Base-by-base conservation (phyloP, 225 moss, liverwort and hornwort species). In the Pseudoscleropodium purum region DNA sequence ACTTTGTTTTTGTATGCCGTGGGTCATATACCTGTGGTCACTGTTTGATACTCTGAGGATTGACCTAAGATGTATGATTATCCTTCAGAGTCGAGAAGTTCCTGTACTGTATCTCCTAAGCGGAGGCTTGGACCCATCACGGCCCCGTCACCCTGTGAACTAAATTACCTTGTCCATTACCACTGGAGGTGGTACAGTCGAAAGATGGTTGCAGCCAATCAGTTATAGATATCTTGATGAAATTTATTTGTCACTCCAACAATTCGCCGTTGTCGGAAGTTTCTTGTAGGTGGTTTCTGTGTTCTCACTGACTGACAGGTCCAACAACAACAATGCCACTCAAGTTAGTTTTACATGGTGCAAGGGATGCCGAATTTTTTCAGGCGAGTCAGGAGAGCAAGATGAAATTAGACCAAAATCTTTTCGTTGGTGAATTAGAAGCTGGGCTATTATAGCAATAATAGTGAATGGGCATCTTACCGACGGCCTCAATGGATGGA, bases 241-340 rank as follows among this genome's bases (percentile, higher is more conserved):
- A 91, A 90, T 70, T 95, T 95, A 65, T 95, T 95, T 81, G 95
- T 95, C 56, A 95, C 92, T 82, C 95, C 95, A 88, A 95, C 95
- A 86, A 91, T 90, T 84, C 86, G 94, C 88, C 95, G 90, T 86
- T 89, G 90, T 49, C 94, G 73, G 64, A 94, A 94, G 79, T 92
- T 91, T 72, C 94, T 89, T 59, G 87, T 84, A 68, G 90, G 95
- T 59, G 90, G 91, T 69, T 92, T 95, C 52, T 91, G 92, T 60
- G 90, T 82, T 86, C 81, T 93, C 83, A 91, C 95, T 36, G 95
- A 93, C 95, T 95, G 93, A 82, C 39, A 84, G 36, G 76, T 91
- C 37, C 92, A 91, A 86, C 75, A 88, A 91, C 87, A 89, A 85
- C 77, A 85, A 82, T 54, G 80, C 57, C 39, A 90, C 54, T 87